Conservation (phyloP, 371 early-diverging fungal genomes). For the Mucor mucedo region DNA sequence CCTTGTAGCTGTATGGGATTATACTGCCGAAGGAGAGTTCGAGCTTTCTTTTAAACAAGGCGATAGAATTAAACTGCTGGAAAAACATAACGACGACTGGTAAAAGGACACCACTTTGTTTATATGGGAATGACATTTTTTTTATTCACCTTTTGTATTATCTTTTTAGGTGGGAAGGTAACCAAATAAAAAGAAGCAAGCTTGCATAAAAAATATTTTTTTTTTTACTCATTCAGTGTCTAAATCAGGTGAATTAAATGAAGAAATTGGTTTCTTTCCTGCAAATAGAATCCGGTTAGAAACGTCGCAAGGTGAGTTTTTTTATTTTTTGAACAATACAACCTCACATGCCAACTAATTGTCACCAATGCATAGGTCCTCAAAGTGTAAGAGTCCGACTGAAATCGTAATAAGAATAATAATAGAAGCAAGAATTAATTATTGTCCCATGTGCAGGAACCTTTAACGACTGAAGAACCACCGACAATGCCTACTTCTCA, state of each 20-base stretch:
- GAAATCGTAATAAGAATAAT: no score
- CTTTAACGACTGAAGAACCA: no score
- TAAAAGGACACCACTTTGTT: conserved; percentile 10
- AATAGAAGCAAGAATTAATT: no score
- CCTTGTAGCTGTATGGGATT: conserved; percentile 56
- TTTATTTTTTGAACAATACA: not conserved
- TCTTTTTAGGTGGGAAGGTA: conserved; percentile 56
- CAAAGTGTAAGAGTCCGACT: not conserved
- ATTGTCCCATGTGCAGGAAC: no score
- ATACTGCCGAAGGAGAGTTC: conserved; percentile 51
- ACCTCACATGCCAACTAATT: not conserved
- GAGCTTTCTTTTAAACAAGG: conserved; percentile 56
- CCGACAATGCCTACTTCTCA: not conserved
- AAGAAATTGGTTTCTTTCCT: conserved; percentile 58
- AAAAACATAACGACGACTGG: conserved; percentile 59
- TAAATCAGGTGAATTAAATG: conserved; percentile 46
- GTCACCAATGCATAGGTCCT: not conserved
- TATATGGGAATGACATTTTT: not conserved
- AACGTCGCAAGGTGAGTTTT: conserved; percentile 5
- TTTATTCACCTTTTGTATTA: conserved; percentile 1
- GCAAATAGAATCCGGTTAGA: conserved; percentile 49
- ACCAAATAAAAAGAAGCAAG: not conserved
- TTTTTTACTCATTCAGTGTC: not conserved
- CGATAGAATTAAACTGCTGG: conserved; percentile 51
- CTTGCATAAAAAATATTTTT: not conserved